phyloP scores from a whole-genome alignment of 257 asterid species.

The Salvia rosmarinus region DNA sequence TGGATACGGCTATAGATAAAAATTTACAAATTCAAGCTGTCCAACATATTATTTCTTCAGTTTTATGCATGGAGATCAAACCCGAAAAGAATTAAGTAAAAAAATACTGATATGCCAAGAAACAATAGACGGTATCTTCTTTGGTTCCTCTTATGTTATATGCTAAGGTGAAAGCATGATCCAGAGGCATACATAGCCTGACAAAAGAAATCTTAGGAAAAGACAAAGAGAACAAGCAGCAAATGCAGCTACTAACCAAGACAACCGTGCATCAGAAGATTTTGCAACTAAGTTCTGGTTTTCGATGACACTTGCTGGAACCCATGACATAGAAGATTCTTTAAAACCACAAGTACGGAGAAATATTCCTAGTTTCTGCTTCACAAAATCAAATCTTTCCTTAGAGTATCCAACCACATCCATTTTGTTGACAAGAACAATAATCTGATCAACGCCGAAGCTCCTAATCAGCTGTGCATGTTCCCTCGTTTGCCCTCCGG shows the following conservation, averaged over 20 bases:
- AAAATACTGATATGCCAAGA: constrained; percentile 16
- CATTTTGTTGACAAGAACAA: constrained; percentile 93
- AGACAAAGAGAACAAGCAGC: constrained; percentile 3
- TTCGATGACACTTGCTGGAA: constrained; percentile 92
- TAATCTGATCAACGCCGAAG: constrained; percentile 91
- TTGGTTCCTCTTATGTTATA: constrained; percentile 15
- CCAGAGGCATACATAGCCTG: constrained; percentile 8
- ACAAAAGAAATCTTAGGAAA: not conserved
- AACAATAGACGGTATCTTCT: not conserved
- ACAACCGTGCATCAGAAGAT: constrained; percentile 63
- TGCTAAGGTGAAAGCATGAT: constrained; percentile 10
- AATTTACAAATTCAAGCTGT: constrained; percentile 18
- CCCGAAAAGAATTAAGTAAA: constrained; percentile 5
- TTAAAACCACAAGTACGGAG: constrained; percentile 86
- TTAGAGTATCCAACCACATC: constrained; percentile 81
- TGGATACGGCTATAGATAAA: not conserved
- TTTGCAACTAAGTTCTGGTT: constrained; percentile 76
- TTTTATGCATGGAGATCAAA: constrained; percentile 24
- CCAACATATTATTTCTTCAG: constrained; percentile 5
- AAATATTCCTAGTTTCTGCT: constrained; percentile 73
- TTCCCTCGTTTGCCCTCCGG: constrained; percentile 93
- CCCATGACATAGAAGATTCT: constrained; percentile 75
- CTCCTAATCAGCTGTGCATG: constrained; percentile 91
- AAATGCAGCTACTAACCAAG: constrained; percentile 66
- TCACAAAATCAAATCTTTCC: constrained; percentile 77